These are phyloP conservation scores for Lachancea sp. DNA, from an alignment of 805 yeast species.

Conservation along the genomic window DNA sequence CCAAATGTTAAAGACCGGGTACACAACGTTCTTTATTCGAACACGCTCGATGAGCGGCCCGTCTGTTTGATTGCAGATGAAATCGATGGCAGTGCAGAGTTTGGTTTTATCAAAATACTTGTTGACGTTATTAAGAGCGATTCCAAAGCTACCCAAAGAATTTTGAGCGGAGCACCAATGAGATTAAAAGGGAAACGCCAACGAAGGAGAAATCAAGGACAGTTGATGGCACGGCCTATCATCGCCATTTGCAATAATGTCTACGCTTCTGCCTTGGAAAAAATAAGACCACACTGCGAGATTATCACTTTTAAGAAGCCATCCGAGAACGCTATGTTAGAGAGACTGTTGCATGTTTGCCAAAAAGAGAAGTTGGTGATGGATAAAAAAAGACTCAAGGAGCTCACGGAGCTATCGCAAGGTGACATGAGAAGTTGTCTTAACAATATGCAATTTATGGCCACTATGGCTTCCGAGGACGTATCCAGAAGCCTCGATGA, in stretches of 20 bases:
- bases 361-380: slow-evolving; percentile 46
- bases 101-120: slow-evolving; percentile 52
- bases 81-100: slow-evolving; percentile 72
- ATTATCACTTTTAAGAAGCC: slow-evolving; percentile 61
- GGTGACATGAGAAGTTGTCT: slow-evolving; percentile 84
- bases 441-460: slow-evolving; percentile 67
- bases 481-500: slow-evolving; percentile 1
- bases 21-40: slow-evolving; percentile 55
- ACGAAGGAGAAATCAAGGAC: slow-evolving; percentile 17
- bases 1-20: slow-evolving; percentile 48
- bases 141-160: slow-evolving; percentile 40
- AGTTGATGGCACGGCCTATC: slow-evolving; percentile 67
- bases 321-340: slow-evolving; percentile 39
- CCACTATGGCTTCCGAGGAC: slow-evolving; percentile 9
- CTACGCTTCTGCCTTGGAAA: slow-evolving; percentile 68
- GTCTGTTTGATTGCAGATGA: slow-evolving; percentile 84
- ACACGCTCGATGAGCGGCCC: slow-evolving; percentile 65
- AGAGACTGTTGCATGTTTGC: slow-evolving; percentile 47
- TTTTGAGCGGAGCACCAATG: slow-evolving; percentile 13
- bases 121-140: slow-evolving; percentile 58
- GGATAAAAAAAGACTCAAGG: slow-evolving; percentile 48
- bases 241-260: slow-evolving; percentile 89
- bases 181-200: slow-evolving; percentile 1
- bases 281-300: slow-evolving; percentile 67
- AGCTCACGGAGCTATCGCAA: slow-evolving; percentile 62